A percentile compares a stretch with the other conserved stretches of the same genome.
Conservation (phyloP, 2,329 filamentous ascomycete genomes). For the Sclerotinia nivalis region DNA sequence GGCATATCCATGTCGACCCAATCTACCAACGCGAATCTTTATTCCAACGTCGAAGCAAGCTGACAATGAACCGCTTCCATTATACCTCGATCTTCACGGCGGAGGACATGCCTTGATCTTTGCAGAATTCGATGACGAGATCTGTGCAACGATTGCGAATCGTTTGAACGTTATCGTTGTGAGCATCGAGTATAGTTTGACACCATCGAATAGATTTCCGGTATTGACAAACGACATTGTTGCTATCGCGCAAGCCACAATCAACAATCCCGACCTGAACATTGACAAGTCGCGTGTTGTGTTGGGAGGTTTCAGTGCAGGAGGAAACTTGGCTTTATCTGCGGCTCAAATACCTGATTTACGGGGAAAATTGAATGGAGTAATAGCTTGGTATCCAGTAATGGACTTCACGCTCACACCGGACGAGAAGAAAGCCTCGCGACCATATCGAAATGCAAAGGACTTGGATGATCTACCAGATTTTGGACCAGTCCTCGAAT, state of each 20-base stretch:
- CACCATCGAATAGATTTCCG: conserved; percentile 50
- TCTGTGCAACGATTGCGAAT: conserved; percentile 48
- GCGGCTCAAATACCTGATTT: conserved; percentile 46
- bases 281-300: conserved; percentile 48
- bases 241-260: conserved; percentile 46
- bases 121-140: conserved; percentile 49
- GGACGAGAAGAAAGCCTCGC: conserved; percentile 38
- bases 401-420: conserved; percentile 45
- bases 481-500: conserved; percentile 32
- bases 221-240: conserved; percentile 48
- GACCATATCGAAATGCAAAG: conserved; percentile 41
- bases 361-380: conserved; percentile 40
- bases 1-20: conserved; percentile 37
- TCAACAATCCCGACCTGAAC: conserved; percentile 48
- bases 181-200: conserved; percentile 52
- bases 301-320: conserved; percentile 53
- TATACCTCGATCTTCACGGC: conserved; percentile 54
- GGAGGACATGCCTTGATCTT: conserved; percentile 51
- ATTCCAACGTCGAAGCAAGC: conserved; percentile 44
- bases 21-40: conserved; percentile 43
- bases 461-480: conserved; percentile 28
- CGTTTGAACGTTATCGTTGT: conserved; percentile 48
- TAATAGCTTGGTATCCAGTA: conserved; percentile 49
- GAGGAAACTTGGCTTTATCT: conserved; percentile 50
- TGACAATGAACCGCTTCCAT: conserved; percentile 42